Base-by-base conservation (phyloP, 2,329 filamentous ascomycete species). In the Lecanicillium sp. region DNA sequence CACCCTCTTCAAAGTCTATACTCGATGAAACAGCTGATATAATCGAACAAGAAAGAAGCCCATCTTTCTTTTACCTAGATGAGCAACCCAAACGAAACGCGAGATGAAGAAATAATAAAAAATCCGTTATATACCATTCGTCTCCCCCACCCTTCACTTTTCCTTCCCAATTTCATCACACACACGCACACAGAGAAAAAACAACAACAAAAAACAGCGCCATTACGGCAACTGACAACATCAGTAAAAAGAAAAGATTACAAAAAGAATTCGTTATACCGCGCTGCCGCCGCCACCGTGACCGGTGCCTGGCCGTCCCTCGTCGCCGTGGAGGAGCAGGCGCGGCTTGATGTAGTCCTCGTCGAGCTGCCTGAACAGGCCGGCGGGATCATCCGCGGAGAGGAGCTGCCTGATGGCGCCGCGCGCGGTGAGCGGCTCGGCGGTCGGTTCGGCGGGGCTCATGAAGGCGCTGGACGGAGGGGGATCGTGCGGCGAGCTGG, bases 341-440 rank as follows among this genome's bases (percentile, higher is more conserved):
- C 84, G 87, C 15, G 91, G 91, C 73, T 97, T 97, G 67, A 97
- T 90, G 64, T 90, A 96, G 52, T 90, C 89, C 66, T 98, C 93
- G 64, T 98, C 93, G 51, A 98, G 72, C 67, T 95, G 90, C 56
- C 83, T 84, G 66, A 98, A 95, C 69, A 94, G 81, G 38, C 86
- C 89, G 9, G 87, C 86, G 37, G 94, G 90, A 63, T 98, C 93
- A 43, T 95, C 89, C 1, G 86, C 79, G 14, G 86, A 87, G 56
- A 95, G 82, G 8, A 98, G 72, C 61, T 91, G 86, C 49, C 83
- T 82, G 50, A 96, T 81, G 0, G 90, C 86, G 24, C 82, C 86
- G 17, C 82, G 78, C 10, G 87, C 87, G 23, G 81, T 87, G n/a
- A 89, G 70, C 35, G 76, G 69, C 40, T 70, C 56, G 43, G 64